Evolutionary conservation across 768 basidiomycete genomes (phyloP).

Genomic region (Panaeolus papilionaceus): DNA sequence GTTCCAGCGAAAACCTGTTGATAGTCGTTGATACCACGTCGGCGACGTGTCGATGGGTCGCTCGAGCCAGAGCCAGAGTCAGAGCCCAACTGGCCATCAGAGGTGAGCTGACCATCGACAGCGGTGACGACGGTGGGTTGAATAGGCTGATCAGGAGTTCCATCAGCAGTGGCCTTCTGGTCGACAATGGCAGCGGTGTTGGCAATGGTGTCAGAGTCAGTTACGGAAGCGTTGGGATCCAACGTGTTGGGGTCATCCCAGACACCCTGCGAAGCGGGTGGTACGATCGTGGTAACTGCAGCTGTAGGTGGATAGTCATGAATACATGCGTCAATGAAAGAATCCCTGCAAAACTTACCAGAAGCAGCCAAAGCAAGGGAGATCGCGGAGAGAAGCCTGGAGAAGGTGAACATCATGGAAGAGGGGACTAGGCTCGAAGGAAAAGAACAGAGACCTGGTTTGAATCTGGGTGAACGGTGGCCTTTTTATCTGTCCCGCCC

Average conservation of each 20-base stretch:
- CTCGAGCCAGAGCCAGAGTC: conserved; percentile 19
- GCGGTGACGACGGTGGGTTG: conserved; percentile 48
- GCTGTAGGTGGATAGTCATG: conserved; percentile 18
- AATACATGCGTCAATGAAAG: conserved; percentile 6
- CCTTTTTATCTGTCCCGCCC: conserved; percentile 28
- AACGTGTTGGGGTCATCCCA: conserved; percentile 30
- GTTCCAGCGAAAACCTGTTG: conserved; percentile 46
- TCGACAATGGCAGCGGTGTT: conserved; percentile 41
- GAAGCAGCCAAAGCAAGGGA: conserved; percentile 29
- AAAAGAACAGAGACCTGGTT: conserved; percentile 26
- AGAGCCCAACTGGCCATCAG: conserved; percentile 21
- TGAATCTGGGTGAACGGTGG: conserved; percentile 19
- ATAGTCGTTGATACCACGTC: conserved; percentile 38
- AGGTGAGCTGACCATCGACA: conserved; percentile 46
- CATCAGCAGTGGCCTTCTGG: conserved; percentile 44
- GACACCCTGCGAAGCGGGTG: conserved; percentile 33
- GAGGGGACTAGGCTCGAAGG: conserved; percentile 19
- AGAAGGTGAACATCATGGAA: conserved; percentile 20
- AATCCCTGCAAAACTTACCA: conserved; percentile 24
- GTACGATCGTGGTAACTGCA: conserved; percentile 31
- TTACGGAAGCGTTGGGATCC: conserved; percentile 32
- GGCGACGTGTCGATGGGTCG: conserved; percentile 21
- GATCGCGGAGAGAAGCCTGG: conserved; percentile 23
- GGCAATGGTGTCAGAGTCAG: conserved; percentile 41
- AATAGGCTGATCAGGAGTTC: conserved; percentile 42